A percentile compares a stretch with the other conserved stretches of the same genome.
Evolutionary conservation across 192 early-diverging fungal species (phyloP).

Genomic region (Backusella australiensis): DNA sequence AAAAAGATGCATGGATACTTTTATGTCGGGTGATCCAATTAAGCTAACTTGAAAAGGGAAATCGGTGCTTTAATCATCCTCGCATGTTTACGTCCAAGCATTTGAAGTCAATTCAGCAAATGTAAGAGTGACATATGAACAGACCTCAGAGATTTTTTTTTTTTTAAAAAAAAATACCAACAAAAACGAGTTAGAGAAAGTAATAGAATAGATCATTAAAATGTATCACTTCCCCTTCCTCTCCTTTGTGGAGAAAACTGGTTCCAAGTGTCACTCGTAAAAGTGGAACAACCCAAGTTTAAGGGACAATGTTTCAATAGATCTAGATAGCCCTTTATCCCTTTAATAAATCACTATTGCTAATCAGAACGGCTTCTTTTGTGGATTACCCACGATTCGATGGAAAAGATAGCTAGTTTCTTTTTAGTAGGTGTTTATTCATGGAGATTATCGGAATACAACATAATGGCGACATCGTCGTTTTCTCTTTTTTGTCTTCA

Average conservation of each 20-base stretch:
- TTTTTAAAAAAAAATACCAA: not conserved
- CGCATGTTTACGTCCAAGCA: not conserved
- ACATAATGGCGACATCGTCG: not conserved
- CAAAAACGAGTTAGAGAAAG: not conserved
- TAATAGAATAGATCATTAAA: not conserved
- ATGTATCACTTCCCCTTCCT: not conserved
- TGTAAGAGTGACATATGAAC: not conserved
- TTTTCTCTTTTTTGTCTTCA: not conserved
- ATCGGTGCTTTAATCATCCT: slow-evolving; percentile 6
- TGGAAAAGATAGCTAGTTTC: not conserved
- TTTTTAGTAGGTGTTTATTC: not conserved
- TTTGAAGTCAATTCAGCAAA: not conserved
- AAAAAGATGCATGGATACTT: not conserved
- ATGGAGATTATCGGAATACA: not conserved
- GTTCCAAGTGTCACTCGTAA: not conserved
- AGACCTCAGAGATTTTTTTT: not conserved
- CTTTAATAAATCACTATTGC: not conserved
- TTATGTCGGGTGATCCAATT: not conserved
- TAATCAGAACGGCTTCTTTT: not conserved
- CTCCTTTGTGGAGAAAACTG: not conserved
- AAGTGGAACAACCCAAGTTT: not conserved
- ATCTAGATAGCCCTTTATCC: not conserved
- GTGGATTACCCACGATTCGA: not conserved
- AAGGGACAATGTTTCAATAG: slow-evolving; percentile 4
- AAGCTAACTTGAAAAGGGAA: not conserved